Evolutionary conservation across 2,329 filamentous ascomycete genomes (phyloP), one percentile per base, ranked within the genome.

Genomic region (Fusarium fujikuroi): DNA sequence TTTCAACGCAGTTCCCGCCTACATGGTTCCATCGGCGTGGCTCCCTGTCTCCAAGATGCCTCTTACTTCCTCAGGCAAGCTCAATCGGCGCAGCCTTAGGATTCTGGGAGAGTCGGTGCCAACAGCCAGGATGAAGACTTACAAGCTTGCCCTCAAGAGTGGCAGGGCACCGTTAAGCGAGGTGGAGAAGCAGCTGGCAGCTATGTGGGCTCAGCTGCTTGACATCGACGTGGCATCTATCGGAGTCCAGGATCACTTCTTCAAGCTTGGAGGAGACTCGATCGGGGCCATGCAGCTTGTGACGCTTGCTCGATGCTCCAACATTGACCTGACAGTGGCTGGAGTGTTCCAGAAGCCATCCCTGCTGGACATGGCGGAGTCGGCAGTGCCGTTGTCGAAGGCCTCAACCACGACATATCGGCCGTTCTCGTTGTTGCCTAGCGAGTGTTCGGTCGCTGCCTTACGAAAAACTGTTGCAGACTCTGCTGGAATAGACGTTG

Each of bases 1-100:
- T 3, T 54, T 50, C n/a, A 39, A 44, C 36, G 14, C n/a, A 18
- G 32, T 85, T 2, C 72, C 73, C 7, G 49, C 66, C 3, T 75
- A 85, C 66, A 86, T 86, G 84, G 78, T 86, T 1, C 84, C 84
- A 7, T 80, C 82, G 0, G 78, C 80, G 1, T 85, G 83, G 60
- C 78, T 86, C 11, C 84, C 84, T 2, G 65, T 85, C 8, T 74
- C 76, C 5, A 76, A 79, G 52, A 85, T 86, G 80, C 84, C 84
- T 1, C 78, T 82, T 9, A 75, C 84, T 2, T 80, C 84, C 0
- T 84, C 84, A 9, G 84, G 84, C 1, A 86, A 86, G 78, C 81
- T 81, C 1, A 81, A 85, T 59, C 83, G 85, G 25, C 84, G 83
- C 72, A 80, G 78, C 2, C 79, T 85, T 1, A 60, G 63, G 14